Evolutionary conservation across 2,329 filamentous ascomycete genomes (phyloP), one percentile per base, ranked within the genome.

Genomic region (Penicillium sp.): DNA sequence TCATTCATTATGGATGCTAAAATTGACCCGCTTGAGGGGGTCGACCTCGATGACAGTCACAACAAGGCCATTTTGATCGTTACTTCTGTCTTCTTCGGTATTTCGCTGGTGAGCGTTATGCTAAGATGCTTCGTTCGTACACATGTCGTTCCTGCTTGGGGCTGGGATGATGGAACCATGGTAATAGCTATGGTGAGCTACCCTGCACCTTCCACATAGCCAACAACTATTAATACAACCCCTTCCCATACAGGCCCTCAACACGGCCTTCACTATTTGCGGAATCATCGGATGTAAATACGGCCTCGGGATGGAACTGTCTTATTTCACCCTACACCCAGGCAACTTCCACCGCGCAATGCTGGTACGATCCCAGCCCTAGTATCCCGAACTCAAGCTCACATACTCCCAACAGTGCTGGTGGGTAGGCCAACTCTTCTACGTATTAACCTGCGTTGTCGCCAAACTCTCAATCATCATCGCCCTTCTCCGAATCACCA

Each of bases 381-480:
- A 42, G 9, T 2, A 19, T 33, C 27, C 1, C 7, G 15, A 15
- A 43, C 21, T 8, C 19, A 55, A 45, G 36, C 49, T 54, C 6
- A 47, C 33, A 64, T 27, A 9, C 9, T 12, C 9, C 4, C n/a
- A 49, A 6, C 12, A 66, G 69, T 70, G 59, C 54, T 84, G 80
- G 80, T 83, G 78, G 69, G 69, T 83, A 9, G 81, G 78, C 64
- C 81, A 83, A 59, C 62, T 81, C 9, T 76, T 82, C 59, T 84
- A 84, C 63, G 74, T 79, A 1, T 58, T 79, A 12, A 75, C 77
- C 5, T 81, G 76, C 21, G 73, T 77, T 25, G 65, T 78, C 8
- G 73, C 80, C 38, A 82, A 81, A 54, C 68, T 83, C 36, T 78
- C 81, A 4, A 79, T 84, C 51, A 79, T 74, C 7, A 75, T 82